Percentiles rank a stretch among this genome's conserved stretches.
Evolutionary conservation across 2,329 filamentous ascomycete species (phyloP).

Genomic region (Penicillium expansum): DNA sequence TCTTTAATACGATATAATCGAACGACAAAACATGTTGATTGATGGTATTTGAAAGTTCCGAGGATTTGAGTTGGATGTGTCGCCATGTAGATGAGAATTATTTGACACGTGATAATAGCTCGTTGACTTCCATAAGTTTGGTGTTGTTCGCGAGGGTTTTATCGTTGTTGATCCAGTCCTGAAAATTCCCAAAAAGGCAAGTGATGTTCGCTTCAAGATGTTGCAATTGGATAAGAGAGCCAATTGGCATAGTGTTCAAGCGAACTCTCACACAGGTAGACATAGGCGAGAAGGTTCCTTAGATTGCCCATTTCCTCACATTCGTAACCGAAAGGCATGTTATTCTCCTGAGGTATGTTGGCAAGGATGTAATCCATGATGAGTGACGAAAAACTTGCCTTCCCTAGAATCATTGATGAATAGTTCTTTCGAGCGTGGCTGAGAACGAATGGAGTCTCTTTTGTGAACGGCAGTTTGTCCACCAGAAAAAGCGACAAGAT

Average conservation of each 20-base stretch:
- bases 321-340: not conserved
- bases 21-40: slow-evolving; percentile 6
- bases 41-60: not conserved
- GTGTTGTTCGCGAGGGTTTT: not conserved
- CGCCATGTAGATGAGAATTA: not conserved
- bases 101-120: not conserved
- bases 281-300: not conserved
- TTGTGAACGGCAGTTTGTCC: not conserved
- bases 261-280: not conserved
- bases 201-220: not conserved
- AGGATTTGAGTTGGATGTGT: not conserved
- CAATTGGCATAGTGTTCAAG: not conserved
- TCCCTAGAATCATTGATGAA: not conserved
- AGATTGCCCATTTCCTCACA: not conserved
- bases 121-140: not conserved
- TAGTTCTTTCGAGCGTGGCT: not conserved
- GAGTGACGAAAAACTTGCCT: not conserved
- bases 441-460: not conserved
- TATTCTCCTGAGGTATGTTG: not conserved
- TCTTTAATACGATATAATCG: slow-evolving; percentile 21
- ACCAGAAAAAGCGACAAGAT: not conserved
- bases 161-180: not conserved
- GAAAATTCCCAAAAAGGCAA: not conserved
- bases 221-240: not conserved
- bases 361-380: not conserved